Evolutionary conservation across 2,329 filamentous ascomycete genomes (phyloP), one percentile per base, ranked within the genome.

Genomic region (Fusarium vanettenii): DNA sequence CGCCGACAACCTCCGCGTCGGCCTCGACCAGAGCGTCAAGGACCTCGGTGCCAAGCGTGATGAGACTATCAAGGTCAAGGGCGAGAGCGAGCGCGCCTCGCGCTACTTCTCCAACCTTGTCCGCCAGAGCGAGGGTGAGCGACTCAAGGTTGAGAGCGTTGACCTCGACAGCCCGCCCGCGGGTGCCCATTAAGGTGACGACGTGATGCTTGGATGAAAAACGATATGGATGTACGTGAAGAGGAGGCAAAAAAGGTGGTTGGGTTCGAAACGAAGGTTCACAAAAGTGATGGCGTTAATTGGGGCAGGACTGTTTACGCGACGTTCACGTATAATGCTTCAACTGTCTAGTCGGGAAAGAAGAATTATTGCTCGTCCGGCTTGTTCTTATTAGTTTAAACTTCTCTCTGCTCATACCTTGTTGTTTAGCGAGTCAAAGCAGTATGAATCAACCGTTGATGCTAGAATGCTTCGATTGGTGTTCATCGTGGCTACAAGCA

Each of bases 31-130:
- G 64, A 95, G 92, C 31, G 92, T 98, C 57, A 95, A 98, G 84
- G 92, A 97, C 78, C 90, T 98, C 13, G 92, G 91, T 70, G 85
- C 87, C 66, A 93, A 94, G 81, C 92, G 93, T 76, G 93, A 97
- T 76, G 94, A 98, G 81, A 97, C 95, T 10, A 88, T 90, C 80
- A 97, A 97, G 85, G 89, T 94, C 70, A 92, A 92, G 82, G 87
- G 87, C 37, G 96, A 98, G 84, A 97, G 94, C 80, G 93, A 97
- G 80, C 92, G 94, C 35, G 97, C 97, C 8, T 87, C 91, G 75
- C 97, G 96, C 83, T 98, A 97, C 85, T 99, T 99, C 82, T 87
- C 90, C 62, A 97, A 97, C 79, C 88, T 99, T 20, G 91, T 97
- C 62, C 89, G 93, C 70, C 88, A 92, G 76, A 91, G 89, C 70